A percentile compares a stretch with the other conserved stretches of the same genome.
These are phyloP conservation scores for Magnusiomyces magnusii DNA, from an alignment of 1,139 yeast species.

Conservation along the genomic window DNA sequence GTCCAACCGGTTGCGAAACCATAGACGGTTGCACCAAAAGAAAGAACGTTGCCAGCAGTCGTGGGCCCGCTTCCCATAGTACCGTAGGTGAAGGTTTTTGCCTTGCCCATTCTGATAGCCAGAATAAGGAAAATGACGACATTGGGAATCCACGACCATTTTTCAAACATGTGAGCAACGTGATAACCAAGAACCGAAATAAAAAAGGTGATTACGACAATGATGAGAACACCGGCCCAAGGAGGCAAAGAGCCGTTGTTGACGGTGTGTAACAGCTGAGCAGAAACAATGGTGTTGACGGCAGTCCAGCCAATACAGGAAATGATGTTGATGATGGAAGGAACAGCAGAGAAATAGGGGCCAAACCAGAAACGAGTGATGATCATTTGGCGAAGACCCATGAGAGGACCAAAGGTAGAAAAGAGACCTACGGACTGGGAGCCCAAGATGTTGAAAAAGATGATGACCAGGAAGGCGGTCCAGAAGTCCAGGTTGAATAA, in stretches of 20 bases:
- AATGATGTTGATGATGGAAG: slow-evolving; percentile 67
- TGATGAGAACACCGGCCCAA: slow-evolving; percentile 82
- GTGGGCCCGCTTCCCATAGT: slow-evolving; percentile 37
- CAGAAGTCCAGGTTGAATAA: slow-evolving; percentile 50
- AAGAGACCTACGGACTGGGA: slow-evolving; percentile 73
- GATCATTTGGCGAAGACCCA: slow-evolving; percentile 86
- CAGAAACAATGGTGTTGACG: slow-evolving; percentile 83
- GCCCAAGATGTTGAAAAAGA: slow-evolving; percentile 71
- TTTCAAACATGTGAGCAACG: slow-evolving; percentile 74
- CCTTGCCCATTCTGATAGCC: slow-evolving; percentile 65
- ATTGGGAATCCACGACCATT: slow-evolving; percentile 86
- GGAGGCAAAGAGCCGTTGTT: slow-evolving; percentile 65
- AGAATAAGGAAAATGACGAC: slow-evolving; percentile 62
- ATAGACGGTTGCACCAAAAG: slow-evolving; percentile 77
- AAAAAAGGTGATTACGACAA: slow-evolving; percentile 58
- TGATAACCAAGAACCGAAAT: slow-evolving; percentile 85
- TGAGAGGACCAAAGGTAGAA: slow-evolving; percentile 73
- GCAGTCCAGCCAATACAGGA: slow-evolving; percentile 98
- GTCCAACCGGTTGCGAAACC: slow-evolving; percentile 98
- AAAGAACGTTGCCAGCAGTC: slow-evolving; percentile 70
- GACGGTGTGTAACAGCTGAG: slow-evolving; percentile 73
- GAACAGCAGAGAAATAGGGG: slow-evolving; percentile 63
- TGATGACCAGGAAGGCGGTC: slow-evolving; percentile 52
- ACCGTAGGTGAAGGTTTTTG: slow-evolving; percentile 50
- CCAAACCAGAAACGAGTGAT: slow-evolving; percentile 75